Evolutionary conservation across 805 yeast species (phyloP).

Genomic region (Metschnikowia santaceciliae): DNA sequence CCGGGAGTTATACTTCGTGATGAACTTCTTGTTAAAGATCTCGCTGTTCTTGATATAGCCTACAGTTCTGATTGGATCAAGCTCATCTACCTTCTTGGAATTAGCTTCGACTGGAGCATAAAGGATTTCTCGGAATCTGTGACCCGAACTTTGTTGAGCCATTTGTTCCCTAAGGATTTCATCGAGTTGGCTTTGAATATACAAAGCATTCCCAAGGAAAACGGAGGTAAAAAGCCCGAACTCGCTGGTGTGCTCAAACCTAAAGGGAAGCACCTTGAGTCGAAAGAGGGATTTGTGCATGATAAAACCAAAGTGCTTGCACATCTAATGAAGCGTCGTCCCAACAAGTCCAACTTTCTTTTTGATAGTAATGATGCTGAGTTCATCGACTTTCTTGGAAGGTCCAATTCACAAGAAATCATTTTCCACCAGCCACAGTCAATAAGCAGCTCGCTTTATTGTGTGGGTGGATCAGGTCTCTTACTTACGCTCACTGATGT

Average conservation of each 20-base stretch:
- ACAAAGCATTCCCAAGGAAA: background rate
- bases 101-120: slow-evolving; percentile 48
- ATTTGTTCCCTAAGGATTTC: slow-evolving; percentile 4
- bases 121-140: slow-evolving; percentile 33
- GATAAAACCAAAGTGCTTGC: slow-evolving; percentile 3
- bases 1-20: background rate
- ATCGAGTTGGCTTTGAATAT: slow-evolving; percentile 1
- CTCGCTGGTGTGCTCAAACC: background rate
- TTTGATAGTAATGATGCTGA: slow-evolving; percentile 13
- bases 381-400: slow-evolving; percentile 11
- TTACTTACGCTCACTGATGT: slow-evolving; percentile 45
- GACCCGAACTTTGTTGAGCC: slow-evolving; percentile 11
- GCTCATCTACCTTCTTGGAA: slow-evolving; percentile 41
- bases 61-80: slow-evolving; percentile 50
- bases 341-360: slow-evolving; percentile 10
- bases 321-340: slow-evolving; percentile 1
- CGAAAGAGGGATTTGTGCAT: slow-evolving; percentile 1
- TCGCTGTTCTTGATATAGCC: slow-evolving; percentile 35
- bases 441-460: slow-evolving; percentile 31
- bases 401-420: slow-evolving; percentile 9
- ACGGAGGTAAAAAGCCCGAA: background rate
- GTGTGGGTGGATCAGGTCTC: slow-evolving; percentile 51
- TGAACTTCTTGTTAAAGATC: slow-evolving; percentile 29
- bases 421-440: slow-evolving; percentile 24
- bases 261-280: background rate